Percentiles rank a stretch among this genome's conserved stretches.
Conservation (phyloP, 306 rosid genomes). For the Lathyrus tuberosus region DNA sequence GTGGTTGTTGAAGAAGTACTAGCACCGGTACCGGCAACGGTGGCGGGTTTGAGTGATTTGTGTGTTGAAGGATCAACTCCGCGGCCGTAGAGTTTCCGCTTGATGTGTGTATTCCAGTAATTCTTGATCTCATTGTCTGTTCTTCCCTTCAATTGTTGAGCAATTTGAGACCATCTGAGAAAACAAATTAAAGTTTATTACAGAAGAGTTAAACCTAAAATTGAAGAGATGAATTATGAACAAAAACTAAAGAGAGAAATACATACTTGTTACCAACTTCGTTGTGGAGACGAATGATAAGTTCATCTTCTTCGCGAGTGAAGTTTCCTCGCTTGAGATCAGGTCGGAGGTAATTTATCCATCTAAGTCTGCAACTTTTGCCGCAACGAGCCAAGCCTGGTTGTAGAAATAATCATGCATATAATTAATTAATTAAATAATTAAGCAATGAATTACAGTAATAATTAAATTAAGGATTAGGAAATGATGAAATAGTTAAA, state of each 20-base stretch:
- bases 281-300: conserved; percentile 62
- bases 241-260: too few species aligned
- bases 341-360: conserved; percentile 69
- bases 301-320: conserved; percentile 55
- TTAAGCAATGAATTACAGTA: too few species aligned
- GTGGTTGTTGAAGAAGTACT: not conserved
- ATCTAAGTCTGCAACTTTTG: conserved; percentile 68
- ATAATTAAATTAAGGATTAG: too few species aligned
- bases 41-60: conserved; percentile 36
- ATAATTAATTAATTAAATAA: too few species aligned
- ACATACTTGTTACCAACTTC: conserved; percentile 64
- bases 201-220: not conserved
- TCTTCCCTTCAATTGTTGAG: conserved; percentile 58
- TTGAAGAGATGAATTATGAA: not conserved
- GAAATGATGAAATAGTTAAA: too few species aligned
- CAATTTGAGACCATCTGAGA: conserved; percentile 68
- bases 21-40: not conserved
- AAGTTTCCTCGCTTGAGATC: conserved; percentile 63
- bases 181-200: not conserved
- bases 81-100: conserved; percentile 45
- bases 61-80: conserved; percentile 70
- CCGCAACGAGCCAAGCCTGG: conserved; percentile 57
- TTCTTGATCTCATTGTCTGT: conserved; percentile 74
- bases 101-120: conserved; percentile 67
- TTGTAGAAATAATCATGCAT: too few species aligned